Base-by-base conservation (phyloP, 2,329 filamentous ascomycete species). In the Cordyceps cicadae region DNA sequence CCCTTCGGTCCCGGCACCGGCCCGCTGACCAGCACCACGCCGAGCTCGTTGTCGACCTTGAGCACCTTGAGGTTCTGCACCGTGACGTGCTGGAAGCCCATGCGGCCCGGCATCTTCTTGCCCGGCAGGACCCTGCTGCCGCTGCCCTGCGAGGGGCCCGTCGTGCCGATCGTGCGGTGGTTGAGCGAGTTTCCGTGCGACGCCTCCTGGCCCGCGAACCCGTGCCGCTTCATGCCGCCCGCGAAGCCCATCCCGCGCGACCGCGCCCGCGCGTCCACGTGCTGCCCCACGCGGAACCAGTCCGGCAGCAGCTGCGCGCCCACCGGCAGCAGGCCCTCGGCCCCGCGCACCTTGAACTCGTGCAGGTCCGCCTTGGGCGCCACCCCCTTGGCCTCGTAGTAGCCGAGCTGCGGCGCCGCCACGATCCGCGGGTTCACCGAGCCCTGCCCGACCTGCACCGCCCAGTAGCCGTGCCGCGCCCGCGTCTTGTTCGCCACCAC, bases 211-310 rank as follows among this genome's bases (percentile, higher is more conserved):
- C 94, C 94, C 34, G 79, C 74, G 75, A 94, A 97, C 39, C 92
- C 92, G 77, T 93, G 90, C 67, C 90, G 83, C 85, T 99, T 99
- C 94, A 99, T 99, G 66, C 90, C 94, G 82, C 94, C 94, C 11
- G 89, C 90, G 73, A 97, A 99, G 8, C 94, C 94, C 84, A 91
- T 93, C 58, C 94, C 94, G 71, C 90, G 85, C 67, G 86, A 88
- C 70, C 88, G 85, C 54, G 86, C 87, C 69, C 87, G 83, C 59
- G 91, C 87, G 77, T 99, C 94, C 63, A 99, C 88, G 74, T 86
- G 95, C 76, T 97, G 92, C 19, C 94, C 94, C 70, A 87, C 84
- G 68, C 87, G 81, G 77, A 97, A 97, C 89, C 94, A 96, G 69
- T 90, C 87, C n/a, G 94, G 90, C 63, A 83, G 81, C 66, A 99